Evolutionary conservation across 1,284 basidiomycete species (phyloP).

Genomic region (Psilocybe mexicana): DNA sequence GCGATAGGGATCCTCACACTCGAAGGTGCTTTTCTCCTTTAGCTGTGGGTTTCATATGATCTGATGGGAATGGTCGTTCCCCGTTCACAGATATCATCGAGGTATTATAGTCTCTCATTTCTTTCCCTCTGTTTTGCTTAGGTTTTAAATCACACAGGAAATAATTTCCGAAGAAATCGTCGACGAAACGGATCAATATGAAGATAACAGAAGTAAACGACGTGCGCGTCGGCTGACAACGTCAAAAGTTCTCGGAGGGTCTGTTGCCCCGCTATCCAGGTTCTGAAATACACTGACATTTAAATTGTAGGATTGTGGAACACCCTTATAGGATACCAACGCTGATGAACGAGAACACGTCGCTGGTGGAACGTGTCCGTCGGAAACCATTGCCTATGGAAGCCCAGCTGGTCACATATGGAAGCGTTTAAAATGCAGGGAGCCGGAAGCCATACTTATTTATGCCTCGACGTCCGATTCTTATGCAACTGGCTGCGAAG

Average conservation of each 20-base stretch:
- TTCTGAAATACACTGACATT: not conserved
- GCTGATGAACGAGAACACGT: conserved; percentile 8
- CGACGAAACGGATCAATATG: conserved; percentile 88
- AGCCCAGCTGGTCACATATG: conserved; percentile 1
- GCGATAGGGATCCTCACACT: conserved; percentile 83
- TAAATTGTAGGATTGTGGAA: conserved; percentile 12
- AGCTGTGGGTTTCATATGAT: conserved; percentile 66
- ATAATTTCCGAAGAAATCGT: conserved; percentile 88
- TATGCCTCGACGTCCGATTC: too few species aligned
- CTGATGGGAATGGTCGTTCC: conserved; percentile 43
- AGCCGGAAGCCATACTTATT: too few species aligned
- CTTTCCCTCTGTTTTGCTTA: too few species aligned
- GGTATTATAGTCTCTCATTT: conserved; percentile 27
- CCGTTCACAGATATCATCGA: conserved; percentile 63
- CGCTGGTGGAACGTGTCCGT: conserved; percentile 7
- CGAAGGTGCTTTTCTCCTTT: conserved; percentile 76
- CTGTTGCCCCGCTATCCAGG: not conserved
- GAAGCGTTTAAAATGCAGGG: not conserved
- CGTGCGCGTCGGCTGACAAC: conserved; percentile 69
- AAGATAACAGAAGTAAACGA: conserved; percentile 81
- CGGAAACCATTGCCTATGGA: conserved; percentile 1
- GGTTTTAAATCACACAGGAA: conserved; percentile 45
- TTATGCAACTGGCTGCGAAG: too few species aligned
- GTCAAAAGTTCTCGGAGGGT: conserved; percentile 78
- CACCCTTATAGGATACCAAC: not conserved